Base-by-base conservation (phyloP, 805 yeast species). In the Ogataea wickerhamii region DNA sequence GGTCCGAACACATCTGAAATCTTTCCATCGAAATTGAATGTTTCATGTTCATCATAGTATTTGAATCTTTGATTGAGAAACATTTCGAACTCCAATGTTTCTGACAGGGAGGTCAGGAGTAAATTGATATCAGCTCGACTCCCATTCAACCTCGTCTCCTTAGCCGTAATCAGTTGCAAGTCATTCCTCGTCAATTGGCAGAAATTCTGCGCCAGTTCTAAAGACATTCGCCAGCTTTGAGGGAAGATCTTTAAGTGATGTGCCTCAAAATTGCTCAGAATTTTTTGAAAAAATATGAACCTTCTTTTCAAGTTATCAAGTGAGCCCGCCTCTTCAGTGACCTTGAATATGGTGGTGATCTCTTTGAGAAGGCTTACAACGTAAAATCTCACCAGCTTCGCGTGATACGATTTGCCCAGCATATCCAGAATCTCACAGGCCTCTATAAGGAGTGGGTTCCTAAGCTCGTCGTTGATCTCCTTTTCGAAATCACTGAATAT, bases 241-340 rank as follows among this genome's bases (percentile, higher is more conserved):
- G 94, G 93, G 61, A 93, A 93, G 23, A 71, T 67, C 6, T 60
- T 49, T 1, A 68, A 55, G 48, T 73, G 77, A 22, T 69, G 70
- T 1, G 75, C 58, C 42, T 78, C 80, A 34, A 60, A 60, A 48
- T 80, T 77, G 26, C 71, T 69, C 42, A 91, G 63, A 1, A 86
- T 73, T 48, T 84, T 80, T 48, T 82, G 80, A 61, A 87, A 85
- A 58, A 83, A 91, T 22, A 88, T 74, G 58, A 78, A 93, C 34
- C 98, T 68, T 48, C 97, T 68, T 21, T 78, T 73, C 36, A 93
- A 63, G 60, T 93, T 93, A 42, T 93, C 98, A 43, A 93, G 64
- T 4, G 94, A 82, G 1, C 97, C 97, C 0, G 98, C 98, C 61
- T 93, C 98, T 51, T 88, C 97, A 11, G 78, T 71, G 7, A 80